Base-by-base conservation (phyloP, 371 early-diverging fungal genomes). In the Rhizopus arrhizus region DNA sequence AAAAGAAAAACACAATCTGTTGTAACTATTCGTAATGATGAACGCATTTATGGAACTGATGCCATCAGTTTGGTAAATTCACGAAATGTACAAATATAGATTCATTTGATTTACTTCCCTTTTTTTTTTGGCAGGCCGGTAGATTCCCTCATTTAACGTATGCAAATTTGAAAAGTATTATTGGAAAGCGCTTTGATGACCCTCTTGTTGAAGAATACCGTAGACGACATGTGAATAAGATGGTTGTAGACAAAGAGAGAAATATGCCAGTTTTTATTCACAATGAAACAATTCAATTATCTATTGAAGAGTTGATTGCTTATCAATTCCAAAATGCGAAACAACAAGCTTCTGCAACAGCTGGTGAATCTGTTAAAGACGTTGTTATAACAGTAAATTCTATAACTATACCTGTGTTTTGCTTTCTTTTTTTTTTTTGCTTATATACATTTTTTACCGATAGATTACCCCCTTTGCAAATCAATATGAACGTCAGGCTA, bases 271-370 rank as follows among this genome's bases (percentile, higher is more conserved):
- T 74, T 7, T 95, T 95, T 71, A 59, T 71, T 41, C 80, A 83
- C 32, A 77, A 83, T 56, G 82, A 86, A 29, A 77, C 78, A 1
- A 67, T 73, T 3, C 61, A 70, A 16, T 85, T 82, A 54, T 75
- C 89, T 0, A 89, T 90, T 28, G 95, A 96, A 69, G 97, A 98
- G 66, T 75, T 97, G 16, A 88, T 95, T 52, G 97, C 95, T 4
- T 95, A 95, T 88, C 94, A 95, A 72, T 86, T 98, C 58, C 85
- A 88, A 29, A 85, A 95, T 42, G 96, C 95, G 10, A 89, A 88
- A 73, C 71, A 86, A 56, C 91, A 91, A 74, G 97, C 94, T 41
- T 86, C 86, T 46, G 82, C 77, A 28, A 85, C 88, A 47, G 94
- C 95, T 42, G 85, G 85, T 41, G 89, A 92, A 58, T 59, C 69